Evolutionary conservation across 148 eudicot species (phyloP), one percentile per base, ranked within the genome.

Genomic region (Diospyros lotus): DNA sequence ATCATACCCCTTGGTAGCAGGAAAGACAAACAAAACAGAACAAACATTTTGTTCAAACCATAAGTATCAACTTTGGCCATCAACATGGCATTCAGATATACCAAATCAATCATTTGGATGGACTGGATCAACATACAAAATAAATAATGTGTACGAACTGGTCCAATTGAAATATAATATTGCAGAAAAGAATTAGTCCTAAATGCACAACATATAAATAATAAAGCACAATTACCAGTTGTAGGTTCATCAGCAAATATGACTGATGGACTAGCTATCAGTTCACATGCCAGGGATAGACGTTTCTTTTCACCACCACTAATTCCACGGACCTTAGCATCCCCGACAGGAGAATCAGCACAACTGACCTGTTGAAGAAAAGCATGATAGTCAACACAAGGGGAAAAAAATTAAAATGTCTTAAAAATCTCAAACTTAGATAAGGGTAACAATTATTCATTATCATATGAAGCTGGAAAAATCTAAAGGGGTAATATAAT

Each of bases 171-270:
- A 44, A 59, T 13, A 58, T 42, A 17, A 9, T 8, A 11, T 11
- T 14, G 2, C 15, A 15, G 5, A 53, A 77, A 18, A 68, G 53
- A 59, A 78, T 44, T 44, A 28, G 58, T 69, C 38, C 59, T 77
- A 51, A 69, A 45, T 38, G 61, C 59, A 69, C 28, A 40, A 5
- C 13, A 40, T 40, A 39, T 3, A 71, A 74, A 15, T 28, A 28
- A 72, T 45, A 79, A 78, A 75, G 74, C 50, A 78, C 11, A 58
- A 80, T 66, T 83, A 91, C 98, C 99, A 64, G 98, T 93, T 41
- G 99, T 95, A 5, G 99, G 99, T 80, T 95, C 99, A 87, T 95
- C 99, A 69, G 99, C 99, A 85, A 95, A 95, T 78, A 95, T 91
- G 80, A 93, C 97, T 0, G 99, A 95, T 52, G 99, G 99, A 77